Evolutionary conservation across 2,329 filamentous ascomycete species (phyloP), one percentile per base, ranked within the genome.

Genomic region (Eutypa lata): DNA sequence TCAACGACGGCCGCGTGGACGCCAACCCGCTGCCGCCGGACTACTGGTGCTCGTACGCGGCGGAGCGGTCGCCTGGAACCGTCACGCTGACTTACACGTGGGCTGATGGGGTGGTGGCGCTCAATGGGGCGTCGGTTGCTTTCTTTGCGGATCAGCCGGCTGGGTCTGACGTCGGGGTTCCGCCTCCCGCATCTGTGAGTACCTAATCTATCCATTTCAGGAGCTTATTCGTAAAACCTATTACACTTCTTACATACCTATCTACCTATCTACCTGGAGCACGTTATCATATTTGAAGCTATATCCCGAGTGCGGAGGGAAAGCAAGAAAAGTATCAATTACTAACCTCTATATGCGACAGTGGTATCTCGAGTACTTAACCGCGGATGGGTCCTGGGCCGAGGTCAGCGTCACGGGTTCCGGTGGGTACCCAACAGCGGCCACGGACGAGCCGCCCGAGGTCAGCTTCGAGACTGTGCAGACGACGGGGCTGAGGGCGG

Each of bases 41-140:
- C 53, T 71, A 71, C 57, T 72, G 70, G 70, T 60, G 55, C 49
- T 70, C 68, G 7, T 72, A 68, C 54, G 60, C 55, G 16, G 67
- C 59, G 5, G 61, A 66, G n/a, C 49, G 47, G 38, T 70, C 68
- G 5, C 70, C 68, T 1, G 50, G 57, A 51, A 57, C 45, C n/a
- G 68, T 57, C 54, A 63, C 59, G 4, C 60, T 72, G 44, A 66
- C 62, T 3, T 66, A 68, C 43, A 64, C 60, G 3, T 71, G 70
- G 68, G 56, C 63, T 14, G 35, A 38, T 38, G 19, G 50, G 2
- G 53, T 64, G 0, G 65, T 69, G 16, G 48, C 60, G 47, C 62
- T 72, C 31, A 64, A 68, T 51, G 66, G 65, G 0, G 59, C 60
- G 11, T 61, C 64, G 2, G 57, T 70, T 18, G 59, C 64, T 8